These are phyloP conservation scores for Annulohypoxylon moriforme DNA, from an alignment of 495 filamentous ascomycete species.

Conservation along the genomic window DNA sequence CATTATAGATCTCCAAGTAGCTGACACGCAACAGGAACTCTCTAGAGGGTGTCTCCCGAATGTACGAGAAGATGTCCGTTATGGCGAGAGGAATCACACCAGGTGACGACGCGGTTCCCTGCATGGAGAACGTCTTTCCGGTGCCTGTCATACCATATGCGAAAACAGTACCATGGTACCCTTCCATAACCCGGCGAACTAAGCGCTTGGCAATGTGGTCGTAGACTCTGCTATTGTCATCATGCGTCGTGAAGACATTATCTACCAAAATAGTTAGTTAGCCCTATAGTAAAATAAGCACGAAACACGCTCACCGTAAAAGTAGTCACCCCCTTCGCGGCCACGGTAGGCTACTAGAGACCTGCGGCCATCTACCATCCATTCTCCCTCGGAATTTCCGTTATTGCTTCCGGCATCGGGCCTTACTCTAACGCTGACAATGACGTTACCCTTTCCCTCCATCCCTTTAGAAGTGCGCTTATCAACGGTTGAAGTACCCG, in stretches of 20 bases:
- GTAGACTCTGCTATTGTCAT: conserved; percentile 94
- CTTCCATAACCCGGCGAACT: conserved; percentile 97
- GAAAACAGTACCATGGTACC: conserved; percentile 98
- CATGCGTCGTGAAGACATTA: conserved; percentile 92
- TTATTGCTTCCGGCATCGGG: conserved; percentile 75
- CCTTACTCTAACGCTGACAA: conserved; percentile 93
- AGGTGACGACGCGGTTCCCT: conserved; percentile 95
- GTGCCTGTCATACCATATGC: conserved; percentile 99
- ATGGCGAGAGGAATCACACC: conserved; percentile 98
- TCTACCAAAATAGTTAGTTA: conserved; percentile 63
- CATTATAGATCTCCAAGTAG: conserved; percentile 99
- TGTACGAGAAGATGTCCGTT: conserved; percentile 98
- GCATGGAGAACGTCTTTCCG: conserved; percentile 99
- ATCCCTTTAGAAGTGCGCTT: conserved; percentile 57
- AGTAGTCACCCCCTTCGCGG: conserved; percentile 90
- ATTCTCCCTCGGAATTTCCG: conserved; percentile 79
- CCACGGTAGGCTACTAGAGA: conserved; percentile 85
- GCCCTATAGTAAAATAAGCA: not conserved
- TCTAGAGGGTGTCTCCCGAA: conserved; percentile 92
- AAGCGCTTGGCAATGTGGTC: conserved; percentile 93
- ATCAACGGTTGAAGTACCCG: conserved; percentile 51
- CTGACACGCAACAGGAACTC: conserved; percentile 97
- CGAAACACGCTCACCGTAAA: conserved; percentile 75
- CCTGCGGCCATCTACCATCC: conserved; percentile 88
- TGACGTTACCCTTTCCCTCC: conserved; percentile 91